Base-by-base conservation (phyloP, 2,329 filamentous ascomycete species). In the Parastagonospora nodorum region DNA sequence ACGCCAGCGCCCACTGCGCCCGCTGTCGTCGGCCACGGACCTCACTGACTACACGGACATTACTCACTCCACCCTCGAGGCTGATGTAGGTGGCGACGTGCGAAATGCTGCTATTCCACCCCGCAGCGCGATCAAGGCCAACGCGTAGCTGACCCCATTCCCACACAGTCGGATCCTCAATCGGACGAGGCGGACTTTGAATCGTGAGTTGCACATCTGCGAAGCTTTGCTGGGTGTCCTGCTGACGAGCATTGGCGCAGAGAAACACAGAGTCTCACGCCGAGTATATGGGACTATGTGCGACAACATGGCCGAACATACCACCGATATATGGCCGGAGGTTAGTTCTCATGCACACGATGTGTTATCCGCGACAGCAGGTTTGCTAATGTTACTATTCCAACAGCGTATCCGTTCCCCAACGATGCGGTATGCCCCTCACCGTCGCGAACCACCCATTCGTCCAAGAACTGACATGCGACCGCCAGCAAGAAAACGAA, bases 301-400 rank as follows among this genome's bases (percentile, higher is more conserved):
- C 68, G 66, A 50, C 70, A 74, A 51, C 74, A 75, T 64, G 74
- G 74, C 49, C 62, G 74, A 49, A 75, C 72, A 24, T 76, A 76
- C 55, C 73, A 75, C 45, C 61, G 68, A 32, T 75, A 73, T 47
- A 67, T 68, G 49, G 67, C 71, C 15, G 74, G 74, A 48, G 72
- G 74, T 76, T 24, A 66, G 59, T 71, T 37, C 50, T n/a, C 5
- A 8, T 14, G 10, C 12, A 2, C 2, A 28, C 8, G 14, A 10
- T 43, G 27, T 11, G 8, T 4, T 4, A 19, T 12, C 9, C 19
- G n/a, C 36, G 14, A 12, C 31, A 12, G 32, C 14, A n/a, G 24
- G n/a, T 27, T 40, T 46, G 49, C 68, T 73, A 51, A 73, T 55
- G 9, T n/a, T 24, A 3, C 19, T 24, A 24, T 24, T 11, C 5